A percentile compares a stretch with the other conserved stretches of the same genome.
These are phyloP conservation scores for Leishmania braziliensis DNA, from an alignment of 208 protist genomes.

Conservation along the genomic window DNA sequence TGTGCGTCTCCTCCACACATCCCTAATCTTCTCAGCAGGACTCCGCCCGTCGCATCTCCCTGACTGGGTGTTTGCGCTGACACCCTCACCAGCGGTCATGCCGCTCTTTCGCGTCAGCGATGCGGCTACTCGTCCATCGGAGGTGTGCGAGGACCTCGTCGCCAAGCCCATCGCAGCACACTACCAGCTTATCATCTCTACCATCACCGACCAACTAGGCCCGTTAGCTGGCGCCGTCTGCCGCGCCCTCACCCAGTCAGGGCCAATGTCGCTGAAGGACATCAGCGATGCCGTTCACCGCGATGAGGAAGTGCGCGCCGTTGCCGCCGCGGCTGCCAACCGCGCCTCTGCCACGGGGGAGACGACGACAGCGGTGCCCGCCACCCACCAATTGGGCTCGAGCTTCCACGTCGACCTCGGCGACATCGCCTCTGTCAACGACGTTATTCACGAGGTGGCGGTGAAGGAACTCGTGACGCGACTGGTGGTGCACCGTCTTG, in stretches of 20 bases:
- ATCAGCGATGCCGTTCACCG: slow-evolving; percentile 24
- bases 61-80: background rate
- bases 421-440: slow-evolving; percentile 14
- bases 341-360: slow-evolving; percentile 27
- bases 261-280: slow-evolving; percentile 35
- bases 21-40: background rate
- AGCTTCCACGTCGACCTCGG: slow-evolving; percentile 20
- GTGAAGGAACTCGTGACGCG: slow-evolving; percentile 76
- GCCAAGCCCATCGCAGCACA: slow-evolving; percentile 39
- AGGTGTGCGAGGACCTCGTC: slow-evolving; percentile 25
- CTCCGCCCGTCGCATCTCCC: background rate
- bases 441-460: slow-evolving; percentile 51
- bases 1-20: background rate
- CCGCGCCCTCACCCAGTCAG: slow-evolving; percentile 29
- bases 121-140: slow-evolving; percentile 18
- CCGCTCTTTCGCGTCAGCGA: slow-evolving; percentile 22
- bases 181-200: slow-evolving; percentile 47
- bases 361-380: slow-evolving; percentile 16
- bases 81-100: slow-evolving; percentile 4
- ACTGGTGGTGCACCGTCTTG: slow-evolving; percentile 75
- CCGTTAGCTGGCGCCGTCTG: slow-evolving; percentile 47
- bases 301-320: slow-evolving; percentile 31
- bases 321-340: slow-evolving; percentile 28
- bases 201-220: slow-evolving; percentile 45
- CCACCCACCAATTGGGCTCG: slow-evolving; percentile 25